phyloP scores from a whole-genome alignment of 2,329 filamentous ascomycete species.

The Plectosphaerella plurivora region DNA sequence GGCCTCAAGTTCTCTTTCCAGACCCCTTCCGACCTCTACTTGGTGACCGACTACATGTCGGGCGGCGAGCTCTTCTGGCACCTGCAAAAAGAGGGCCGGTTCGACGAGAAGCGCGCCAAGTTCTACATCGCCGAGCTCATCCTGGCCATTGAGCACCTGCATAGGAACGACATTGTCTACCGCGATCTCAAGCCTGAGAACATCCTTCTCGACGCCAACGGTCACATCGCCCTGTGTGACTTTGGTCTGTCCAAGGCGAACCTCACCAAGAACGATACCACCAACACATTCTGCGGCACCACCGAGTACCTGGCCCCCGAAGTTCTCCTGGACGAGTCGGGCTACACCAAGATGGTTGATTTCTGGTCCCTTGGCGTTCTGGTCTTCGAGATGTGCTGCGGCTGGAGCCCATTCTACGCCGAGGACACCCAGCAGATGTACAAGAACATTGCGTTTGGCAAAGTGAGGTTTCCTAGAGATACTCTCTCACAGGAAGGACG shows the following conservation, averaged over 20 bases:
- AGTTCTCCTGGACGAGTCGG: constrained; percentile 89
- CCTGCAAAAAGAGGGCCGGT: constrained; percentile 92
- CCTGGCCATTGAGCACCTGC: constrained; percentile 87
- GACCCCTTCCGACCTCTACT: constrained; percentile 89
- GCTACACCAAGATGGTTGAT: constrained; percentile 99
- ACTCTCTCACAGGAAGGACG: constrained; percentile 90
- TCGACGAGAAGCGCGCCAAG: constrained; percentile 90
- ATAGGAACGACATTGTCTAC: constrained; percentile 97
- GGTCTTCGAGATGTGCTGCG: constrained; percentile 99
- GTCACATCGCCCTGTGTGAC: constrained; percentile 95
- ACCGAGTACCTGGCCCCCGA: constrained; percentile 97
- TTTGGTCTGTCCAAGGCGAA: constrained; percentile 98
- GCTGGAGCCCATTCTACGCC: constrained; percentile 98
- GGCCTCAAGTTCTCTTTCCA: constrained; percentile 98
- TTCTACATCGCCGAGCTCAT: constrained; percentile 99
- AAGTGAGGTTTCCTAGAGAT: constrained; percentile 92
- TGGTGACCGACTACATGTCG: constrained; percentile 99
- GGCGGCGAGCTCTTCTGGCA: constrained; percentile 99
- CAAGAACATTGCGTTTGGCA: constrained; percentile 99
- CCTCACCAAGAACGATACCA: constrained; percentile 92
- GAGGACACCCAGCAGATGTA: constrained; percentile 99
- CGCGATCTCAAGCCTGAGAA: constrained; percentile 97
- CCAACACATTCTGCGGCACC: constrained; percentile 97
- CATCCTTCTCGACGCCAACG: constrained; percentile 92
- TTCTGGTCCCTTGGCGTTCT: constrained; percentile 98